These are phyloP conservation scores for Albugo candida DNA, from an alignment of 352 stramenopile species.

Conservation along the genomic window DNA sequence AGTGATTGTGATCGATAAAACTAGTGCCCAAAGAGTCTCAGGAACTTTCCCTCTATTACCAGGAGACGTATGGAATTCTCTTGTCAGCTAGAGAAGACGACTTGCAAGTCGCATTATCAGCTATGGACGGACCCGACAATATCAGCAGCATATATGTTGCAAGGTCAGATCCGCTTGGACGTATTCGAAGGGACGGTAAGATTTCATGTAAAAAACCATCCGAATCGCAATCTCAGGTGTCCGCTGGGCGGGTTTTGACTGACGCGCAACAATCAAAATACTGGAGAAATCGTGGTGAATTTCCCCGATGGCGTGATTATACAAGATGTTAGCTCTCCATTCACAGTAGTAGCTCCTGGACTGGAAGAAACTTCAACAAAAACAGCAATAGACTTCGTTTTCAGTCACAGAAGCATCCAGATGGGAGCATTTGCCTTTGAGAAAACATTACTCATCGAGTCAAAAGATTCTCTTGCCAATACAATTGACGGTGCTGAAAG, in stretches of 20 bases:
- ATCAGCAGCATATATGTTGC: conserved; percentile 21
- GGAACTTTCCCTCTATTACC: conserved; percentile 46
- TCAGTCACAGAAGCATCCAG: too few species aligned
- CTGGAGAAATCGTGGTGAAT: conserved; percentile 18
- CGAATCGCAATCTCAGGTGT: too few species aligned
- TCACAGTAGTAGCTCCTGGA: too few species aligned
- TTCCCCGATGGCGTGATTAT: conserved; percentile 13
- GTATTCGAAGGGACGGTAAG: conserved; percentile 30
- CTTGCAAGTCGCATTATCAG: conserved; percentile 29
- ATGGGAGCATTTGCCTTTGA: conserved; percentile 38
- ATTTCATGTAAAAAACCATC: conserved; percentile 40
- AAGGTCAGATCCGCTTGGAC: conserved; percentile 9
- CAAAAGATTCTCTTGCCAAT: conserved; percentile 82
- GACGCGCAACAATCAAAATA: conserved; percentile 11
- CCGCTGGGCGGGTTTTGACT: too few species aligned
- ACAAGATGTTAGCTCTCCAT: conserved; percentile 28
- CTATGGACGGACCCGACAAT: too few species aligned
- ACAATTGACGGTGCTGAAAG: conserved; percentile 76
- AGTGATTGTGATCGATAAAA: too few species aligned
- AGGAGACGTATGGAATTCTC: conserved; percentile 31
- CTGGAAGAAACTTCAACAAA: too few species aligned
- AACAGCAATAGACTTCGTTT: too few species aligned
- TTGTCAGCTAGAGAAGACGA: conserved; percentile 35
- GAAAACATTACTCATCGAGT: conserved; percentile 84
- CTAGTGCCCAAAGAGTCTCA: conserved; percentile 13